Evolutionary conservation across 352 stramenopile genomes (phyloP).

Genomic region (Globisporangium echinulatum): DNA sequence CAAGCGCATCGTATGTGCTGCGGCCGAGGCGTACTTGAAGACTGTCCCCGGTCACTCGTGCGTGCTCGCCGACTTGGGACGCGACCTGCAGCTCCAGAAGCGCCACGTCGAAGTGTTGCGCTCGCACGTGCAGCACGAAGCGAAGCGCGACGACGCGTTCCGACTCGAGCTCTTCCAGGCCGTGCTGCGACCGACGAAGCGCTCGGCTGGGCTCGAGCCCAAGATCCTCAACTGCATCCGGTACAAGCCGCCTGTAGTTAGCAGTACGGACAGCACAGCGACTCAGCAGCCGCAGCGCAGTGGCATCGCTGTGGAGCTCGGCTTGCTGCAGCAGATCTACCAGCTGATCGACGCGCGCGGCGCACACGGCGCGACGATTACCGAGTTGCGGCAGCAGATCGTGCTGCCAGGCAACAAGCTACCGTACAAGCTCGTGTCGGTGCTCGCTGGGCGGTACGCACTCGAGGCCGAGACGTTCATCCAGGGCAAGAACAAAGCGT

Average conservation of each 20-base stretch:
- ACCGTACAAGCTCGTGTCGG: conserved; percentile 69
- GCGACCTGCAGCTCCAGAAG: conserved; percentile 62
- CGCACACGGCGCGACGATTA: conserved; percentile 56
- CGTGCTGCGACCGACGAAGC: conserved; percentile 52
- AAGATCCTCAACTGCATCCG: conserved; percentile 81
- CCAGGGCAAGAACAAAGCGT: conserved; percentile 78
- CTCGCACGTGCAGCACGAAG: conserved; percentile 62
- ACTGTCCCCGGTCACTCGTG: conserved; percentile 49
- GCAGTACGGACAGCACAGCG: not conserved
- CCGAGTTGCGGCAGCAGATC: conserved; percentile 68
- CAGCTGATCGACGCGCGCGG: conserved; percentile 62
- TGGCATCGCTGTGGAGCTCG: conserved; percentile 60
- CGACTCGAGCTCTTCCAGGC: conserved; percentile 71
- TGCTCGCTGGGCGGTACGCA: conserved; percentile 61
- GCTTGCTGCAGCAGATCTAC: conserved; percentile 67
- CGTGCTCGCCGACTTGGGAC: conserved; percentile 63
- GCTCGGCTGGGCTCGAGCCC: conserved; percentile 34
- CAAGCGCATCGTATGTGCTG: conserved; percentile 52
- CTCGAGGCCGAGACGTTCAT: conserved; percentile 73
- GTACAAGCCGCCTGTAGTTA: conserved; percentile 31
- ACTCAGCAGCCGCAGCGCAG: conserved; percentile 3
- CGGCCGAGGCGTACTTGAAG: conserved; percentile 56
- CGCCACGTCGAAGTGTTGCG: conserved; percentile 60
- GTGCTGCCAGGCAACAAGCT: conserved; percentile 67
- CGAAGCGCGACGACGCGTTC: conserved; percentile 51